Base-by-base conservation (phyloP, 306 rosid genomes). In the Adenanthera pavonina region DNA sequence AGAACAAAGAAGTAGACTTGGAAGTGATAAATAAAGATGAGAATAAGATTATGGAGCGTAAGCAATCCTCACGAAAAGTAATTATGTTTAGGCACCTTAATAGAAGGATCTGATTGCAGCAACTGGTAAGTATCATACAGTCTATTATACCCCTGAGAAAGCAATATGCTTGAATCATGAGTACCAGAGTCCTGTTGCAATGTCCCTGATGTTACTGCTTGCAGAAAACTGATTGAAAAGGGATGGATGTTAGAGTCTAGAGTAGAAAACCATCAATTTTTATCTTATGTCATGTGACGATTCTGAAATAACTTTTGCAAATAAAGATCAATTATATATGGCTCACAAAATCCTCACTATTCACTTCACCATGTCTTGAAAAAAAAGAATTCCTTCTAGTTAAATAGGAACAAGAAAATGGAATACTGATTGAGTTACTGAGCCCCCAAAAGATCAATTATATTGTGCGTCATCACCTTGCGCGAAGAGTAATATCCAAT, bases 71-170 rank as follows among this genome's bases (percentile, higher is more conserved):
- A 49, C 33, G 60, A n/a, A 13, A 40, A 38, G 8, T 12, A 16
- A 60, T 12, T 72, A 44, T 8, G 30, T 13, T 79, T 48, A 60
- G 35, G 46, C 17, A 92, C 95, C 97, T 89, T 87, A 56, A 90
- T 60, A 13, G 83, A 75, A 36, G 90, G 90, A 86, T 92, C 95
- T 17, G 80, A 74, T 75, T 74, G 91, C 69, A 89, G 79, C 86
- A 89, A 75, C 66, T 44, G 90, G 78, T 90, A 76, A 76, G 91
- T 92, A 52, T 89, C 83, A 59, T 64, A 57, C 53, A 90, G 62
- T 69, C 82, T 88, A 72, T 71, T 65, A 70, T 74, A 86, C 69
- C 94, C 94, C 2, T 57, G 76, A 19, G 90, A 83, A 34, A 82
- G 47, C 75, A 87, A 81, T 3, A 78, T 62, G 76, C 73, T 89